Evolutionary conservation across 305 asterid genomes (phyloP).

Genomic region (Fraxinus baroniana): DNA sequence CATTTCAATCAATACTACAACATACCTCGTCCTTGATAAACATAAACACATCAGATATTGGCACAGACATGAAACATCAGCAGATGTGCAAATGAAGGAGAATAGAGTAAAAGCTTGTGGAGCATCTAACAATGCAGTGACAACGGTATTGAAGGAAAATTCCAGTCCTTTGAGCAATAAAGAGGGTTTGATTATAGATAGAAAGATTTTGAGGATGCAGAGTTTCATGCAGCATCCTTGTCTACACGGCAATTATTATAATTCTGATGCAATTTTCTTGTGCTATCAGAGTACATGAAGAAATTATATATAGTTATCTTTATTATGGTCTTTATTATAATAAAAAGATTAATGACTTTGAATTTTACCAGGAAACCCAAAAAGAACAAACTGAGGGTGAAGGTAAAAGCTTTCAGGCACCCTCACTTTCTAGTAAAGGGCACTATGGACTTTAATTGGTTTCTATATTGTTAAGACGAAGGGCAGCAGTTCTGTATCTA

Average conservation of each 20-base stretch:
- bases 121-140: constrained; percentile 66
- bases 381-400: background rate
- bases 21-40: constrained; percentile 51
- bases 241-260: constrained; percentile 62
- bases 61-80: constrained; percentile 67
- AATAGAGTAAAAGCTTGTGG: constrained; percentile 52
- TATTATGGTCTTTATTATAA: background rate
- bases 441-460: background rate
- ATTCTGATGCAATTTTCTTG: constrained; percentile 63
- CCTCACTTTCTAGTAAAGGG: background rate
- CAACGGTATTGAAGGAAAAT: constrained; percentile 55
- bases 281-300: background rate
- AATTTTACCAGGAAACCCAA: background rate
- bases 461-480: background rate
- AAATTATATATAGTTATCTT: background rate
- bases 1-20: constrained; percentile 43
- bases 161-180: constrained; percentile 46
- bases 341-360: background rate
- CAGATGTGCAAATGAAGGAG: constrained; percentile 42
- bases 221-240: constrained; percentile 77
- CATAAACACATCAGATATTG: constrained; percentile 50
- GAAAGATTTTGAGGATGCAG: constrained; percentile 44
- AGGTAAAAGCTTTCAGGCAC: background rate
- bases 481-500: background rate
- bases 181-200: constrained; percentile 56